Base-by-base conservation (phyloP, 1,139 yeast genomes). In the Yarrowia galli region DNA sequence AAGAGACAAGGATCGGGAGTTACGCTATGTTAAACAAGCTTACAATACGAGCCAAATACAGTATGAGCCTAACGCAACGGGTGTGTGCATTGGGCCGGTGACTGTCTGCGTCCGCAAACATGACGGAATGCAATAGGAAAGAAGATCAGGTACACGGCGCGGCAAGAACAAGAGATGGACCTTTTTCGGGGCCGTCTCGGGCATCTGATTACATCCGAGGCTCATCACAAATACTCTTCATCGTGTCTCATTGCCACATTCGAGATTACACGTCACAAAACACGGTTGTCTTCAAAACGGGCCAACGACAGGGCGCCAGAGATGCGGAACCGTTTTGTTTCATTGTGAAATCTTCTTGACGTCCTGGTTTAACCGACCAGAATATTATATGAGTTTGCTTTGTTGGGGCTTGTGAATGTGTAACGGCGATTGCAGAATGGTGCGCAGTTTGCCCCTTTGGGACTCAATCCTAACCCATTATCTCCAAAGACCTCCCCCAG, bases 301-400 rank as follows among this genome's bases (percentile, higher is more conserved):
- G 16, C 35, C 32, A 7, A 15, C 36, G 23, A 48, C 54, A 48
- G 38, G 49, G 56, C 56, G 56, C 56, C 56, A 51, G 56, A 35
- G 40, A 51, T 32, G 56, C 56, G 56, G 42, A 18, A 35, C 56
- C 56, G 56, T 51, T 51, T 51, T 51, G 58, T 51, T 51, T 51
- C 43, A 35, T 36, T 51, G 43, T 51, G 25, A 35, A 49, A 35
- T 28, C 40, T 28, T 18, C 56, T 12, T 6, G n/a, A 28, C 32
- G 32, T 28, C 28, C 20, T 32, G 18, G 18, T 13, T 7, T 13
- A 20, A 32, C 42, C 25, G 40, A 8, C 9, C n/a, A 18, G 2
- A 20, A 51, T 51, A 51, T 51, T 51, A 51, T 51, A 2, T 8
- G 9, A 2, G 15, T 3, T 22, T n/a, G 40, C 56, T 49, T 49